Conservation (phyloP, 2,329 filamentous ascomycete genomes). For the Pezicula radicicola region DNA sequence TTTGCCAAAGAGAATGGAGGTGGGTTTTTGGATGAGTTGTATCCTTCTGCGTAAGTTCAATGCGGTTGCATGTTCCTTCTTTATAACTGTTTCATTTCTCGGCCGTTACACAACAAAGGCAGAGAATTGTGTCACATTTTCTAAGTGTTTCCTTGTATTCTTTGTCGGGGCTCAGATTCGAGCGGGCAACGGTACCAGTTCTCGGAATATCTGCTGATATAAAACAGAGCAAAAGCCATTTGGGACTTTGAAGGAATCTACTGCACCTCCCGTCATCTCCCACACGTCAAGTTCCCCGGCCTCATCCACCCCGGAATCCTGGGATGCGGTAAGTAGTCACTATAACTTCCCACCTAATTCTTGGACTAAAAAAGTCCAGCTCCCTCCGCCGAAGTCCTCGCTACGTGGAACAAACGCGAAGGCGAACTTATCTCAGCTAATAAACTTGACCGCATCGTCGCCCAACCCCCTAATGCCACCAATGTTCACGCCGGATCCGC, state of each 20-base stretch:
- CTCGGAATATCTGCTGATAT: neutral
- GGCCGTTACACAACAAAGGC: too few species aligned
- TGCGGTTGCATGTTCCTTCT: neutral
- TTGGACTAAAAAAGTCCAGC: constrained; percentile 36
- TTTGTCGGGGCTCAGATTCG: neutral
- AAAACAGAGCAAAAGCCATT: constrained; percentile 61
- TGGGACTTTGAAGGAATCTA: constrained; percentile 78
- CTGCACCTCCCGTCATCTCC: constrained; percentile 83
- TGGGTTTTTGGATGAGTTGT: constrained; percentile 84
- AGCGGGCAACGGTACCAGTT: neutral
- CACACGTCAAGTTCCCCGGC: constrained; percentile 81
- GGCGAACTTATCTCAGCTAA: constrained; percentile 71
- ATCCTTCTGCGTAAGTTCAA: constrained; percentile 69
- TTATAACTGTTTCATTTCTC: too few species aligned
- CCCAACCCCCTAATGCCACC: constrained; percentile 69
- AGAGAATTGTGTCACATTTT: too few species aligned
- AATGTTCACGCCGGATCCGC: constrained; percentile 72
- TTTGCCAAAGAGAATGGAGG: constrained; percentile 82
- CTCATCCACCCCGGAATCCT: constrained; percentile 91
- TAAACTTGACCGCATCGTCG: constrained; percentile 67
- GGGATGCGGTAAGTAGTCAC: constrained; percentile 60
- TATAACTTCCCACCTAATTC: neutral
- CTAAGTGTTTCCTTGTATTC: too few species aligned
- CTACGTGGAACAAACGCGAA: constrained; percentile 82
- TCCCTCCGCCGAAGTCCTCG: constrained; percentile 67